Evolutionary conservation across 1,139 yeast species (phyloP), one percentile per base, ranked within the genome.

Genomic region (Protomyces arabidopsidicola): DNA sequence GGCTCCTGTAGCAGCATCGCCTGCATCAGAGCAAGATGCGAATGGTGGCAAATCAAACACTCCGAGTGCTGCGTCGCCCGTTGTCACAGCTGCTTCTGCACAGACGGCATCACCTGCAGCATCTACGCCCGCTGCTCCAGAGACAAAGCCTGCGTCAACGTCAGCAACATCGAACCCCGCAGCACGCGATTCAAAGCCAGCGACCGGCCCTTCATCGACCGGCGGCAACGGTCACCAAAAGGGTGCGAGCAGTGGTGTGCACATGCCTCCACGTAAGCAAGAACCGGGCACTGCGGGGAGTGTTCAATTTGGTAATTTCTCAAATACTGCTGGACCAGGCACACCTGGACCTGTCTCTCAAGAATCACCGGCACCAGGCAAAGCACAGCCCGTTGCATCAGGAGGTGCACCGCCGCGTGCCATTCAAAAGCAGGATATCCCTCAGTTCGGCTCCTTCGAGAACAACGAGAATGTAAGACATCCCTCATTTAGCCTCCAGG

Each of bases 391-490:
- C 9, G 56, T 55, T 16, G 62, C 56, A 8, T 50, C 55, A 9
- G 61, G 61, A 9, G 61, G 61, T n/a, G 51, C 61, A 5, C 55
- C 61, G 27, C 61, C 61, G 20, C 61, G 55, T 16, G 42, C 14
- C n/a, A 51, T 48, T 16, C 51, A 48, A 6, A n/a, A 35, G 27
- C 50, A 57, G 31, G 56, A 58, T 16, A 54, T 52, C 31, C 62
- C 62, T 24, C 62, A 58, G 27, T 58, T 58, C 27, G 62, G 62
- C 6, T 58, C 62, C 6, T 36, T 58, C 56, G 48, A 58, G 5
- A n/a, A 31, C 39, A 22, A 42, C 45, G 34, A 20, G 55, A 35
- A 53, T 39, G 20, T 34, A 34, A 18, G 61, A 36, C 35, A 24
- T 31, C 12, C 14, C 45, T 31, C 14, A 24, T n/a, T 18, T 27